These are phyloP conservation scores for Pelargonium myrrhifolium DNA, from an alignment of 441 rosid species.

Conservation along the genomic window DNA sequence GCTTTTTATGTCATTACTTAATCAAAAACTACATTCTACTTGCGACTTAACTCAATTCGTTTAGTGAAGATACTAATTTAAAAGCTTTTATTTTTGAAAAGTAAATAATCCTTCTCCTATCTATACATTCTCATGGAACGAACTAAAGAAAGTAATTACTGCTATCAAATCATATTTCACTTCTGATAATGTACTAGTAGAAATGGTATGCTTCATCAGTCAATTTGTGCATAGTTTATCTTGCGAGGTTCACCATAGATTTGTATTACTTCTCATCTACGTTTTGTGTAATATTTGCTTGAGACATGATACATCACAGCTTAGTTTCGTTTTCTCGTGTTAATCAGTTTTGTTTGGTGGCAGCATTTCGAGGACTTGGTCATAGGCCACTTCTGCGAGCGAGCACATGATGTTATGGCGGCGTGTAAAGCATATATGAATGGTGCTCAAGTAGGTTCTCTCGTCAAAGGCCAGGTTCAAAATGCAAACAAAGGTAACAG, in stretches of 20 bases:
- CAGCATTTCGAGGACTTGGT: conserved; percentile 79
- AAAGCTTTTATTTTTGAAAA: background rate
- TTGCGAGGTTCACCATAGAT: background rate
- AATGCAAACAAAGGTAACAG: conserved; percentile 37
- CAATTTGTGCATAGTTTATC: background rate
- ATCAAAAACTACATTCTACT: background rate
- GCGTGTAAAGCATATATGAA: conserved; percentile 68
- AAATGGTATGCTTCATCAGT: background rate
- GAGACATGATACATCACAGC: too few relatives aligned
- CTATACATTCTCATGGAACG: too few relatives aligned
- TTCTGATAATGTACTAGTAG: background rate
- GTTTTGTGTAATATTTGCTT: too few relatives aligned
- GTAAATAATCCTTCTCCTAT: background rate
- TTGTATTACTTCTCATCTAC: too few relatives aligned
- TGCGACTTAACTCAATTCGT: too few relatives aligned
- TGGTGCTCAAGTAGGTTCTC: conserved; percentile 64
- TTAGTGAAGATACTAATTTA: background rate
- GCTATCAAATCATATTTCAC: background rate
- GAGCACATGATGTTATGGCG: conserved; percentile 47
- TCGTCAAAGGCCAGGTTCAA: conserved; percentile 48
- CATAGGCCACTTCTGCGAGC: conserved; percentile 60
- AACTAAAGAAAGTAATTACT: background rate
- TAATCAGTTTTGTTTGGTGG: conserved; percentile 16
- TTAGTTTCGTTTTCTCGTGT: background rate
- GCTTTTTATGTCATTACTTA: background rate